Evolutionary conservation across 495 filamentous ascomycete species (phyloP).

Genomic region (Trichoderma reesei): DNA sequence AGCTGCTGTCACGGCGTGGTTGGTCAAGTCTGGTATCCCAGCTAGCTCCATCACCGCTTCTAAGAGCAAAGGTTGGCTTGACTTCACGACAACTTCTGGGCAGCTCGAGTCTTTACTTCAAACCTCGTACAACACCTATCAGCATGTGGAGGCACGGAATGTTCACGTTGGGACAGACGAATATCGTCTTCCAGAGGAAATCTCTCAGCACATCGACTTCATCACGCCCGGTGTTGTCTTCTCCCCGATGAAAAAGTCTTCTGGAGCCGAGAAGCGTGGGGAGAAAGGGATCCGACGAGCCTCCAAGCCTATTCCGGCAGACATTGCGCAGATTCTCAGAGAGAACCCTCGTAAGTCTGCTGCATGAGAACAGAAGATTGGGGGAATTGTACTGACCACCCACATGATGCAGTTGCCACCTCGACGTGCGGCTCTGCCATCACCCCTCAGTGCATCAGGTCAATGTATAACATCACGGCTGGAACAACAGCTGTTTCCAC

Average conservation of each 20-base stretch:
- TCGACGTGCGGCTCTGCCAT: background rate
- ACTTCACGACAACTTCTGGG: slow-evolving; percentile 44
- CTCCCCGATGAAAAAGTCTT: background rate
- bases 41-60: slow-evolving; percentile 17
- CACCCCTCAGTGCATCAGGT: background rate
- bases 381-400: background rate
- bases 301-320: background rate
- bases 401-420: background rate
- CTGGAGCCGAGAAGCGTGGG: background rate
- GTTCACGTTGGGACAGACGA: slow-evolving; percentile 11
- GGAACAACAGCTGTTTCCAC: background rate
- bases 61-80: slow-evolving; percentile 31
- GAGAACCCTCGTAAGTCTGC: background rate
- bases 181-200: slow-evolving; percentile 44
- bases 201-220: slow-evolving; percentile 47
- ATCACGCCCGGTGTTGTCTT: slow-evolving; percentile 42
- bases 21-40: slow-evolving; percentile 40
- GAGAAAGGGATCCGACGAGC: background rate
- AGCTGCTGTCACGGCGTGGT: slow-evolving; percentile 39
- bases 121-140: slow-evolving; percentile 47
- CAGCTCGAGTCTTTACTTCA: slow-evolving; percentile 46
- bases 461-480: slow-evolving; percentile 1
- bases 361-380: background rate
- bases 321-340: background rate
- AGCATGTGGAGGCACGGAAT: slow-evolving; percentile 24